A percentile compares a stretch with the other conserved stretches of the same genome.
Evolutionary conservation across 2,329 filamentous ascomycete species (phyloP).

Genomic region (Camptophora hylomeconis): DNA sequence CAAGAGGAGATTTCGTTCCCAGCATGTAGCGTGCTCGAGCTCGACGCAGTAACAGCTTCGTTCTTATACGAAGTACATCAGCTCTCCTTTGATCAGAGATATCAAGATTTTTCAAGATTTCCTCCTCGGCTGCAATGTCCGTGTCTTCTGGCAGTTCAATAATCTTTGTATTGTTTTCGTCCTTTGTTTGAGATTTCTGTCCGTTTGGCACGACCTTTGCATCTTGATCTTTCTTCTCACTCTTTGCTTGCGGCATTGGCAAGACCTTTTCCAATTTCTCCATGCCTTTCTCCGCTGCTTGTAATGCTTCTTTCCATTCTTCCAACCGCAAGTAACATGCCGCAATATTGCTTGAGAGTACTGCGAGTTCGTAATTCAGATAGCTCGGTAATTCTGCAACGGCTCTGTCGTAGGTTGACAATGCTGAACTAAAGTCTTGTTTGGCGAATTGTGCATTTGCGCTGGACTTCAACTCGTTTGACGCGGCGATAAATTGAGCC

Average conservation of each 20-base stretch:
- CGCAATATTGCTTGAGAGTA: conserved; percentile 77
- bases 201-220: conserved; percentile 7
- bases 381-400: conserved; percentile 68
- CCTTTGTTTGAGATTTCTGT: conserved; percentile 18
- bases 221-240: conserved; percentile 12
- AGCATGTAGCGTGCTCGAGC: conserved; percentile 59
- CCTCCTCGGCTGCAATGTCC: conserved; percentile 27
- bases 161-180: conserved; percentile 26
- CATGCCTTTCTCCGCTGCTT: conserved; percentile 58
- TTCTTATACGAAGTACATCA: conserved; percentile 63
- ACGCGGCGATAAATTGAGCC: conserved; percentile 54
- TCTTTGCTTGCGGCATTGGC: conserved; percentile 22
- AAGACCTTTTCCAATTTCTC: conserved; percentile 56
- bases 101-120: conserved; percentile 30
- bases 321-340: conserved; percentile 76
- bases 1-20: conserved; percentile 23
- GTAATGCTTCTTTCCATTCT: conserved; percentile 73
- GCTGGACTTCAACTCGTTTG: conserved; percentile 56
- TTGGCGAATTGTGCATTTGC: conserved; percentile 71
- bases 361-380: conserved; percentile 75
- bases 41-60: conserved; percentile 70
- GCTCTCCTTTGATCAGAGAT: conserved; percentile 36
- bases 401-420: conserved; percentile 72
- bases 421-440: conserved; percentile 60
- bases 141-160: conserved; percentile 37